Evolutionary conservation across 495 filamentous ascomycete genomes (phyloP), one percentile per base, ranked within the genome.

Genomic region (Trichoderma gamsii): DNA sequence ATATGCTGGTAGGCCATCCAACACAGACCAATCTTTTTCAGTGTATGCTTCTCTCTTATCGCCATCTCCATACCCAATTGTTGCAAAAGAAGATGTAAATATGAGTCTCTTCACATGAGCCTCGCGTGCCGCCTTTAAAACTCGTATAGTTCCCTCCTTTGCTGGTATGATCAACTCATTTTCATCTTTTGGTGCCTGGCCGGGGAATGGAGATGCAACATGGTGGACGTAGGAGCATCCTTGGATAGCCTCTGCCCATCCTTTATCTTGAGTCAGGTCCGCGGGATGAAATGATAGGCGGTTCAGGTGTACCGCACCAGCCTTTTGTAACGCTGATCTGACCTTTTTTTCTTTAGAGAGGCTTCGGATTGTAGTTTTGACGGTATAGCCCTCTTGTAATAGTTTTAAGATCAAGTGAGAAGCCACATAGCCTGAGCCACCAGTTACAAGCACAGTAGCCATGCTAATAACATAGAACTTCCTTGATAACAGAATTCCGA

Each of bases 121-220:
- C 11, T 61, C 52, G 29, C 21, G 52, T 2, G 52, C 52, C 15
- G 52, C 52, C 23, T 29, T 61, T 4, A 61, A 16, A 11, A 61
- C 52, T 11, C 52, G 52, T 4, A 61, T 2, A 61, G 52, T 61
- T 11, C 52, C 52, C 25, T 61, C 52, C 18, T 23, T 61, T 29
- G 52, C 52, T 23, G 52, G 52, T 27, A 27, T 29, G 18, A 61
- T 61, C 8, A 61, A 16, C 25, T 61, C 23, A 15, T 61, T 29
- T 29, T 61, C 52, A 23, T 25, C 21, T 29, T 61, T 61, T 27
- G 23, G 21, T 29, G 21, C 21, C 4, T 61, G 52, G 0, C 52
- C 52, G 8, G 52, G 52, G 18, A 61, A 61, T 29, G 52, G 52
- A 7, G 52, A 61, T 16, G 52, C 52, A 61, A 61, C 52, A 61